Conservation (phyloP, 2,329 filamentous ascomycete species). For the Calonectria pseudoturangicola region DNA sequence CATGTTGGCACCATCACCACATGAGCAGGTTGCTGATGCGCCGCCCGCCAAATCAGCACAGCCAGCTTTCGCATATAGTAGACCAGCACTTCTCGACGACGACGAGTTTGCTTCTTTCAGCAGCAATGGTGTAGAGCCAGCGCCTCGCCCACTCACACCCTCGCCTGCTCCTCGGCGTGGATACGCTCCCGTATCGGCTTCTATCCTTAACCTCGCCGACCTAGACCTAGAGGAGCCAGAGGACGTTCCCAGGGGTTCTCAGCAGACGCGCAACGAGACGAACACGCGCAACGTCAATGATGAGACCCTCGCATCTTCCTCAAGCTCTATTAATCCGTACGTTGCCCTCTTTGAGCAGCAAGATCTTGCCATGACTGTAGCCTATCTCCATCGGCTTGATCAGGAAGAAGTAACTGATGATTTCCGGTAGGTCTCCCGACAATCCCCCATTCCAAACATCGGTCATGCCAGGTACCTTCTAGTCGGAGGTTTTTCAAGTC, state of each 20-base stretch:
- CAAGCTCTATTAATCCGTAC: slow-evolving; percentile 55
- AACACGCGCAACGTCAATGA: neutral
- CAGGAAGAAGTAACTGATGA: slow-evolving; percentile 56
- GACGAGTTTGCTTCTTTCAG: slow-evolving; percentile 42
- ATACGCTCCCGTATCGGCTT: slow-evolving; percentile 48
- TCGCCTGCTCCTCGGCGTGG: slow-evolving; percentile 35
- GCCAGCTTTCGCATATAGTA: slow-evolving; percentile 45
- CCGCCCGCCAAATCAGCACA: slow-evolving; percentile 32
- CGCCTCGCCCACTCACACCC: slow-evolving; percentile 23
- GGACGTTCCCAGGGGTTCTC: slow-evolving; percentile 3
- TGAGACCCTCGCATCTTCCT: slow-evolving; percentile 41
- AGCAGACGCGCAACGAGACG: slow-evolving; percentile 6
- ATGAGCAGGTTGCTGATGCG: slow-evolving; percentile 41
- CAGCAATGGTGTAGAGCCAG: slow-evolving; percentile 24
- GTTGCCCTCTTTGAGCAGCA: slow-evolving; percentile 56
- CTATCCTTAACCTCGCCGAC: slow-evolving; percentile 45
- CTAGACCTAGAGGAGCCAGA: slow-evolving; percentile 35
- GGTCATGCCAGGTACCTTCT: slow-evolving; percentile 38
- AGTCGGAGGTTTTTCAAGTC: slow-evolving; percentile 22
- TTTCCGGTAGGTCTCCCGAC: slow-evolving; percentile 55
- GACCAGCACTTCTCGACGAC: slow-evolving; percentile 49
- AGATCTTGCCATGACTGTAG: slow-evolving; percentile 56
- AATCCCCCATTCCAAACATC: slow-evolving; percentile 27
- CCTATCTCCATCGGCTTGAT: slow-evolving; percentile 56
- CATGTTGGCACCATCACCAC: slow-evolving; percentile 42